Conservation (phyloP, 2,329 filamentous ascomycete species). For the Alternaria dauci region DNA sequence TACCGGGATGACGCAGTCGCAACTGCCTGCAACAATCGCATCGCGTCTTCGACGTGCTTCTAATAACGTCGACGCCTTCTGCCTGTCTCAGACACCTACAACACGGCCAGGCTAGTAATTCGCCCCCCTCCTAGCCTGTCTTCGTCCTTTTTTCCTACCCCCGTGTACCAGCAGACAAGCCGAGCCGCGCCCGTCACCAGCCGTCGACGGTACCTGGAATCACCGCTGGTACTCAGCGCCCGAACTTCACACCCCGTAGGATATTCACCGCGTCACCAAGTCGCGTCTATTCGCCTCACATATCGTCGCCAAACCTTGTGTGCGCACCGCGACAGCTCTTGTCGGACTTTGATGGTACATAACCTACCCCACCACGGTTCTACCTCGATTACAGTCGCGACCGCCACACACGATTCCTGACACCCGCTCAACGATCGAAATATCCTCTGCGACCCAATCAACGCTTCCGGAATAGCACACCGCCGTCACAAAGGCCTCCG, state of each 20-base stretch:
- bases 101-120: neutral
- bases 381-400: slow-evolving; percentile 24
- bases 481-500: neutral
- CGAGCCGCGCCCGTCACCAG: slow-evolving; percentile 7
- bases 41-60: slow-evolving; percentile 38
- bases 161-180: slow-evolving; percentile 8
- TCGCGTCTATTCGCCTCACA: neutral
- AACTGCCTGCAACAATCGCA: slow-evolving; percentile 35
- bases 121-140: neutral
- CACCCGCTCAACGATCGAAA: neutral
- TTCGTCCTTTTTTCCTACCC: neutral
- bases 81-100: slow-evolving; percentile 8
- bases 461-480: slow-evolving; percentile 2
- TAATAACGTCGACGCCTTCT: slow-evolving; percentile 24
- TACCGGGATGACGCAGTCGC: slow-evolving; percentile 32
- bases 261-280: neutral
- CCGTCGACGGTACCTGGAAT: slow-evolving; percentile 3
- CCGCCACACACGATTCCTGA: slow-evolving; percentile 17
- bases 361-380: slow-evolving; percentile 35
- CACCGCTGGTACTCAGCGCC: slow-evolving; percentile 3
- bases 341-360: slow-evolving; percentile 25
- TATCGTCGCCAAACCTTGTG: neutral
- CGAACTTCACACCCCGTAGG: slow-evolving; percentile 12
- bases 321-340: slow-evolving; percentile 2
- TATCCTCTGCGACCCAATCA: neutral